Evolutionary conservation across 805 yeast genomes (phyloP).

Genomic region (Peterozyma toletana): DNA sequence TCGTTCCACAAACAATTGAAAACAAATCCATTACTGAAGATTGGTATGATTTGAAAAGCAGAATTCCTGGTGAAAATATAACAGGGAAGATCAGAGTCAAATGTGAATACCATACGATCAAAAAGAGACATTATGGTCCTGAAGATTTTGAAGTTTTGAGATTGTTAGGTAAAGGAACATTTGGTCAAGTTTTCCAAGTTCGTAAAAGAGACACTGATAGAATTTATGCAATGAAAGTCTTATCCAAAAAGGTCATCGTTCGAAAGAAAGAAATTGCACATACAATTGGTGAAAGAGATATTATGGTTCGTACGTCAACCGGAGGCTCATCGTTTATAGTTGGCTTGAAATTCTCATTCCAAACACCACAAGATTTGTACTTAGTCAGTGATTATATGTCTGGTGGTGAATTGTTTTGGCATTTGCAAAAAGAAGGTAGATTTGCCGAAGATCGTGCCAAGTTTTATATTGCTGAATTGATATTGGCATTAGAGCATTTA

Average conservation of each 20-base stretch:
- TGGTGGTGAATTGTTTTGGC: constrained; percentile 97
- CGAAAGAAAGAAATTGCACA: constrained; percentile 97
- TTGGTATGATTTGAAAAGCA: constrained; percentile 72
- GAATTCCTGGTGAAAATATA: constrained; percentile 70
- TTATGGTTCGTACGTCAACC: constrained; percentile 85
- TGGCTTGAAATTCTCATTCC: constrained; percentile 92
- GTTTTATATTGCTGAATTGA: constrained; percentile 94
- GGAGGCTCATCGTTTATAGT: constrained; percentile 91
- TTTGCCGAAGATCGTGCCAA: constrained; percentile 91
- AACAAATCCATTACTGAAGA: constrained; percentile 40
- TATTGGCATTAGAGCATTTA: constrained; percentile 86
- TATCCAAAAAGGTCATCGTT: constrained; percentile 90
- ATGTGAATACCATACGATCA: constrained; percentile 63
- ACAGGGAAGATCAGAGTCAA: constrained; percentile 72
- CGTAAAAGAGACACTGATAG: constrained; percentile 83
- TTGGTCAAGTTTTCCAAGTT: constrained; percentile 97
- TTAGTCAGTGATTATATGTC: constrained; percentile 96
- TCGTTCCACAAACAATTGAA: constrained; percentile 51
- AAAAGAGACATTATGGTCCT: constrained; percentile 82
- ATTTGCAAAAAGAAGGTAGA: constrained; percentile 92
- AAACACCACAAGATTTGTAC: constrained; percentile 88
- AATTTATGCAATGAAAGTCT: constrained; percentile 95
- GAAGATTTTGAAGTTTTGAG: constrained; percentile 90
- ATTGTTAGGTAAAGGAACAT: constrained; percentile 91
- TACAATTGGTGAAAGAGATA: constrained; percentile 95